phyloP scores from a whole-genome alignment of 495 filamentous ascomycete species.

The Achaetomiella virescens region DNA sequence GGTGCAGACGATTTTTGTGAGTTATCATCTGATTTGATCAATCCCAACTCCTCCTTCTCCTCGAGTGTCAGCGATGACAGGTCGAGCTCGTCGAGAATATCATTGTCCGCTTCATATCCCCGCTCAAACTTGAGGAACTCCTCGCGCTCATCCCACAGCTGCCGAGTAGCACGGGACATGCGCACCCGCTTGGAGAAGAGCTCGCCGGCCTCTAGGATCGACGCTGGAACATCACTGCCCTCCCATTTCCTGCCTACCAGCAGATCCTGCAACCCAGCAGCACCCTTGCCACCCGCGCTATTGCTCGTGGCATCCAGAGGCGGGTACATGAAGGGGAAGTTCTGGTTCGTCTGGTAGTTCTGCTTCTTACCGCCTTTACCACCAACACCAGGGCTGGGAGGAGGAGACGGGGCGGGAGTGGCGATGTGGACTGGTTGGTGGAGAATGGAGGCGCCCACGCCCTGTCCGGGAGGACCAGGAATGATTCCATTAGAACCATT shows the following conservation, averaged over 20 bases:
- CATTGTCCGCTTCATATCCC: slow-evolving; percentile 55
- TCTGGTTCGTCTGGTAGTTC: slow-evolving; percentile 98
- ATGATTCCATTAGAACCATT: slow-evolving; percentile 45
- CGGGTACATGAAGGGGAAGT: slow-evolving; percentile 96
- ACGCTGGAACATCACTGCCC: slow-evolving; percentile 83
- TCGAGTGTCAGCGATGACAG: slow-evolving; percentile 45
- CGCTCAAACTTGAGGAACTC: slow-evolving; percentile 84
- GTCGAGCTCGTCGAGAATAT: slow-evolving; percentile 46
- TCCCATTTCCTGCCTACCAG: slow-evolving; percentile 79
- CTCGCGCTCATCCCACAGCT: slow-evolving; percentile 92
- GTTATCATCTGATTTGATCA: slow-evolving; percentile 26
- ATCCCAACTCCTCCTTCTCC: slow-evolving; percentile 37
- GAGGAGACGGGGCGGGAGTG: slow-evolving; percentile 93
- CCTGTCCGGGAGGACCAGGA: slow-evolving; percentile 41
- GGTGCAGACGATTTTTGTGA: slow-evolving; percentile 24
- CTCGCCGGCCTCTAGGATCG: slow-evolving; percentile 91
- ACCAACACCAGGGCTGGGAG: slow-evolving; percentile 82
- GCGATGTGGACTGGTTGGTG: slow-evolving; percentile 97
- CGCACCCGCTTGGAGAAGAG: slow-evolving; percentile 83
- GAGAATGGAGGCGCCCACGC: slow-evolving; percentile 71
- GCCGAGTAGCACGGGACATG: slow-evolving; percentile 82
- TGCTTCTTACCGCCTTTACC: slow-evolving; percentile 97
- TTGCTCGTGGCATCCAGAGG: slow-evolving; percentile 78
- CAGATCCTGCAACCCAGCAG: slow-evolving; percentile 64
- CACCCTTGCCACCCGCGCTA: slow-evolving; percentile 79